Evolutionary conservation across 2,329 filamentous ascomycete genomes (phyloP).

Genomic region (Onygena corvina): DNA sequence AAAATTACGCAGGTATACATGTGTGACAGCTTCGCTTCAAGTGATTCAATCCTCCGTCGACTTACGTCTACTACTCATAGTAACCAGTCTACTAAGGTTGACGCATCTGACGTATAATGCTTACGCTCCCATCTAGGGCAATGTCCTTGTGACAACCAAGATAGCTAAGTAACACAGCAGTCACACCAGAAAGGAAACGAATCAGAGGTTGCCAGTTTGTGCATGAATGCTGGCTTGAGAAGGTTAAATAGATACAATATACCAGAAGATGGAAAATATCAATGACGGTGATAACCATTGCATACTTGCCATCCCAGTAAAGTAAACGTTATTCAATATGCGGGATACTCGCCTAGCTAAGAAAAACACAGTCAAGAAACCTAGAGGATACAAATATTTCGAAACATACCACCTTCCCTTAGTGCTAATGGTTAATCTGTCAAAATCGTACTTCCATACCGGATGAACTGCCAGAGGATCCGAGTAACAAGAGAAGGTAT

Average conservation of each 20-base stretch:
- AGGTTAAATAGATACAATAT: background rate
- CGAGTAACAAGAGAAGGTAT: background rate
- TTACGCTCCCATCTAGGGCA: no score
- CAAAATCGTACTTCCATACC: background rate
- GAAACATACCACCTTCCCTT: background rate
- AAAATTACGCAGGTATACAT: no score
- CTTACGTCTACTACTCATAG: no score
- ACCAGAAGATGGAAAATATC: background rate
- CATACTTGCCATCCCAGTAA: background rate
- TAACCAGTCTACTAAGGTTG: no score
- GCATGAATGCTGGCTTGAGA: background rate
- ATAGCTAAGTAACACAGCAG: background rate
- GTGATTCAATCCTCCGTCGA: no score
- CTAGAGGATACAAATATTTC: background rate
- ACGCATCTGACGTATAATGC: no score
- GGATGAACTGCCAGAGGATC: background rate
- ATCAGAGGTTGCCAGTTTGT: background rate
- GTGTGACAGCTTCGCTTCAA: no score
- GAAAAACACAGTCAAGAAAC: background rate
- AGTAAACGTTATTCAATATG: background rate
- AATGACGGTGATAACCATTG: background rate
- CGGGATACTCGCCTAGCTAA: background rate
- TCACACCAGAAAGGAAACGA: background rate
- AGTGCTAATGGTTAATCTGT: background rate
- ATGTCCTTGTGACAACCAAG: background rate